phyloP scores from a whole-genome alignment of 257 asterid genomes.

The Agastache rugosa region DNA sequence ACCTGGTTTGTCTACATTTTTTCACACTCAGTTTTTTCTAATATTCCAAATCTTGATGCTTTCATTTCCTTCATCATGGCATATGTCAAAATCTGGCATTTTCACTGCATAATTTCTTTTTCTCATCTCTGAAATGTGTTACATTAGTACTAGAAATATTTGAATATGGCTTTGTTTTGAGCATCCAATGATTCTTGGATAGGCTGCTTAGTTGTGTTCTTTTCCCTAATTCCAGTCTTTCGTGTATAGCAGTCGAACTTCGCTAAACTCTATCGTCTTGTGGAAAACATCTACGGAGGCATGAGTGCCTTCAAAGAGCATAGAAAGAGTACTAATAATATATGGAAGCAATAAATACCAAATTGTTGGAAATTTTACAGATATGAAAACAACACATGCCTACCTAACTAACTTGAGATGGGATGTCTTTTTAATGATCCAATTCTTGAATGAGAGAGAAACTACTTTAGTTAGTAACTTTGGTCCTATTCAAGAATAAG shows the following conservation, averaged over 20 bases:
- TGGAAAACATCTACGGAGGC: neutral
- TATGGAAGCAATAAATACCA: slow-evolving; percentile 27
- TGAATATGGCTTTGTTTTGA: neutral
- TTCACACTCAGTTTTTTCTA: neutral
- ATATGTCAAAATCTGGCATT: slow-evolving; percentile 8
- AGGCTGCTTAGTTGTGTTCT: too few relatives aligned
- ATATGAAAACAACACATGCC: slow-evolving; percentile 25
- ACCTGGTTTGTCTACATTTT: slow-evolving; percentile 65
- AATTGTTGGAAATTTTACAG: slow-evolving; percentile 25
- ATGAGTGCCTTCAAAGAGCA: neutral
- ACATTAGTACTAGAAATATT: neutral
- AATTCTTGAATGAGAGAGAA: slow-evolving; percentile 31
- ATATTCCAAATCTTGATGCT: neutral
- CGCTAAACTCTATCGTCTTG: neutral
- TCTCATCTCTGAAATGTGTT: neutral
- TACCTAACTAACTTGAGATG: slow-evolving; percentile 31
- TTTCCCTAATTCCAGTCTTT: neutral
- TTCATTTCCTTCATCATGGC: neutral
- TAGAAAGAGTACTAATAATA: neutral
- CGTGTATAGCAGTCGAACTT: neutral
- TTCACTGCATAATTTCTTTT: neutral
- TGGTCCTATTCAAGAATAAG: slow-evolving; percentile 15
- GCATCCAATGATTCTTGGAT: neutral
- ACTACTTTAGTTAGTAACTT: slow-evolving; percentile 27
- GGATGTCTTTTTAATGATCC: slow-evolving; percentile 27